phyloP scores from a whole-genome alignment of 495 filamentous ascomycete genomes.

The Xylaria longipes region DNA sequence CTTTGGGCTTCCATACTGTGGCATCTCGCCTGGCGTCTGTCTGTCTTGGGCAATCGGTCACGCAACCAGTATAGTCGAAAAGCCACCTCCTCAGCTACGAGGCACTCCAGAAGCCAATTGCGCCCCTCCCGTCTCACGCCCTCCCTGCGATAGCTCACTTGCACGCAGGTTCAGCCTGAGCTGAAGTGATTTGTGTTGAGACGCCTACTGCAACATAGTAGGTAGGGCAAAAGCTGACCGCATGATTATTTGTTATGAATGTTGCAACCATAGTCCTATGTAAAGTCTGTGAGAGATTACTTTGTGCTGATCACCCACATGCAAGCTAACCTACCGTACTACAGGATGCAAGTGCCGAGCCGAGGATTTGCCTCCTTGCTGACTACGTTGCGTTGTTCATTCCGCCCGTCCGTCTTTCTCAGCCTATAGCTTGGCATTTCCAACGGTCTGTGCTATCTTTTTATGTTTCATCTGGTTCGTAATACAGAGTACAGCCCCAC shows the following conservation, averaged over 20 bases:
- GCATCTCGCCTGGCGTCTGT: background rate
- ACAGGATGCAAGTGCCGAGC: constrained; percentile 6
- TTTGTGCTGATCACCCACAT: background rate
- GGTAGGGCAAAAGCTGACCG: background rate
- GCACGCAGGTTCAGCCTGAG: constrained; percentile 11
- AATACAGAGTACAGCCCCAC: background rate
- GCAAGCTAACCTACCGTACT: background rate
- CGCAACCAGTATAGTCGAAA: background rate
- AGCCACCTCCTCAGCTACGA: background rate
- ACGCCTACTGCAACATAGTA: background rate
- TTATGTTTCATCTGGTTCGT: background rate
- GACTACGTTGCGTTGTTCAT: too few species aligned
- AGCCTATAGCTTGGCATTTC: constrained; percentile 6
- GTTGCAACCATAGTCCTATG: background rate
- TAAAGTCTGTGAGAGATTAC: background rate
- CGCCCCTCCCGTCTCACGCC: background rate
- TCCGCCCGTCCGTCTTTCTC: too few species aligned
- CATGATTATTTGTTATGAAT: background rate
- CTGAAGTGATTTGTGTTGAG: background rate
- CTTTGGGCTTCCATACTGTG: background rate
- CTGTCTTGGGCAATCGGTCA: constrained; percentile 10
- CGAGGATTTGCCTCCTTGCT: background rate
- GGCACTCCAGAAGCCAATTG: background rate
- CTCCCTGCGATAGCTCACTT: background rate
- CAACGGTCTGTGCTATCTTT: background rate